Percentiles rank a stretch among this genome's conserved stretches.
Evolutionary conservation across 257 asterid genomes (phyloP).

Genomic region (Scutellaria minor): DNA sequence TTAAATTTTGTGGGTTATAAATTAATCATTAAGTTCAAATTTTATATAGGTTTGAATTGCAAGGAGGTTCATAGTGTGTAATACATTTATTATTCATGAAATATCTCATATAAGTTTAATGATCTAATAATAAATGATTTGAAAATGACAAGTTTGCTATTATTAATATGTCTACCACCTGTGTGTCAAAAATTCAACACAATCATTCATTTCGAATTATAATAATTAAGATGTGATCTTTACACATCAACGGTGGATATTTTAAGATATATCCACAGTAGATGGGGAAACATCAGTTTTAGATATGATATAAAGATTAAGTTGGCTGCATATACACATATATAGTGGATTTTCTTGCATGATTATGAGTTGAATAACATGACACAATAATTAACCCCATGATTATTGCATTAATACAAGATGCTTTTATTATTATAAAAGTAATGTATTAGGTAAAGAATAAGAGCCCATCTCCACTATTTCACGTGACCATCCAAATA

Average conservation of each 20-base stretch:
- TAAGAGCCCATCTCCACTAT: constrained; percentile 24
- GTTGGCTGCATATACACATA: constrained; percentile 18
- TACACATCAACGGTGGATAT: no score
- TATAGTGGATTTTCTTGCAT: constrained; percentile 9
- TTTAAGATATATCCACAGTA: no score
- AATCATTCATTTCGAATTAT: no score
- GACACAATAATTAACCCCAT: constrained; percentile 43
- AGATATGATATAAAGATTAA: constrained; percentile 31
- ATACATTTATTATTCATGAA: no score
- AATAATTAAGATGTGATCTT: no score
- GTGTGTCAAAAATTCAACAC: no score
- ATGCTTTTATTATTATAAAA: constrained; percentile 25
- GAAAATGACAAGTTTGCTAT: neutral
- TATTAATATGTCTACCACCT: no score
- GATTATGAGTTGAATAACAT: constrained; percentile 38
- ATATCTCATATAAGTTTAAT: neutral
- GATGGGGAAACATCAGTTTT: neutral
- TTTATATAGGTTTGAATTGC: no score
- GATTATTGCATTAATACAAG: constrained; percentile 36
- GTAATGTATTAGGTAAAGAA: constrained; percentile 29
- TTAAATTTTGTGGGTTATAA: no score
- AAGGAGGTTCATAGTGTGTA: no score
- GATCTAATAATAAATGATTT: constrained; percentile 29
- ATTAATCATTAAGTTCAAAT: no score
- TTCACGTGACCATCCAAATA: constrained; percentile 37